Percentiles rank a stretch among this genome's conserved stretches.
These are phyloP conservation scores for Aschersonia sp. DNA, from an alignment of 2,329 filamentous ascomycete genomes.

Conservation along the genomic window DNA sequence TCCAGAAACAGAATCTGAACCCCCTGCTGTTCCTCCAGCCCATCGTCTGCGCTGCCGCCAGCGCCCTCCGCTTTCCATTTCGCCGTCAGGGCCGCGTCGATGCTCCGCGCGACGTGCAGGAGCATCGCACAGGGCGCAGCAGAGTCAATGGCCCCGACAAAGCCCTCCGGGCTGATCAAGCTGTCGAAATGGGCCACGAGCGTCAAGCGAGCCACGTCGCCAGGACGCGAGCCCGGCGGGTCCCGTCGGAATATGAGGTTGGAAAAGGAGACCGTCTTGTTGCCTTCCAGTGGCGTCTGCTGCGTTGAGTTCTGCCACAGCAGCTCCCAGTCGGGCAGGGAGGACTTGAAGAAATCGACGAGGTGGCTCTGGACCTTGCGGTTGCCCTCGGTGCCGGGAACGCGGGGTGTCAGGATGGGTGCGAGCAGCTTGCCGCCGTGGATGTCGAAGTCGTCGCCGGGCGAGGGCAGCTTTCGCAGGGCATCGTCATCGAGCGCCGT, in stretches of 20 bases:
- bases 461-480: constrained; percentile 56
- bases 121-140: constrained; percentile 91
- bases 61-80: constrained; percentile 68
- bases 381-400: constrained; percentile 73
- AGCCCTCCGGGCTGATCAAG: constrained; percentile 64
- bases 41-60: constrained; percentile 37
- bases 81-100: constrained; percentile 64
- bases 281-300: constrained; percentile 61
- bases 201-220: constrained; percentile 68
- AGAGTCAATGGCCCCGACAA: constrained; percentile 87
- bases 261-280: constrained; percentile 61
- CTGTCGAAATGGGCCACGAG: constrained; percentile 92
- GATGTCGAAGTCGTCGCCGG: constrained; percentile 65
- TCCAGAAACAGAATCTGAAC: constrained; percentile 85
- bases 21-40: constrained; percentile 61
- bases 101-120: constrained; percentile 66
- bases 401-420: constrained; percentile 75
- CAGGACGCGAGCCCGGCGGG: constrained; percentile 62
- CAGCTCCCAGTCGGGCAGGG: constrained; percentile 67
- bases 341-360: constrained; percentile 59
- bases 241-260: constrained; percentile 82
- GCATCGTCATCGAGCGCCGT: constrained; percentile 57
- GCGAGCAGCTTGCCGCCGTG: constrained; percentile 60
- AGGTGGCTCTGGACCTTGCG: constrained; percentile 65
- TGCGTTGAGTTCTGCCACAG: constrained; percentile 83